Evolutionary conservation across 2,329 filamentous ascomycete species (phyloP), one percentile per base, ranked within the genome.

Genomic region (Calonectria pauciramosa): DNA sequence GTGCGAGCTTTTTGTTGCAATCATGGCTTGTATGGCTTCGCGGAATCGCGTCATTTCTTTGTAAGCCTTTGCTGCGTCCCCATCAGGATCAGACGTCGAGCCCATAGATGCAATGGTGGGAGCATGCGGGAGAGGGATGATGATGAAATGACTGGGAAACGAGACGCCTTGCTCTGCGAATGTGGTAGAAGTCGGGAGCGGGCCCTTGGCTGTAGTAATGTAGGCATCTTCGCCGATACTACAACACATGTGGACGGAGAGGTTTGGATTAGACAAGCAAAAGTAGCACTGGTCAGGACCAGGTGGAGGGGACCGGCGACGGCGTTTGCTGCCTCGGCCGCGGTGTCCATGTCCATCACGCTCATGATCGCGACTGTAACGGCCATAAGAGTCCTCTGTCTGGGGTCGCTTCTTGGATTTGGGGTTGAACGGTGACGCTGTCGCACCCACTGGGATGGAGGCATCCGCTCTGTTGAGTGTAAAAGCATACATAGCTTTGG

Each of bases 211-310:
- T 30, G 94, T 97, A 34, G 97, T 98, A 70, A 99, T 86, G 84
- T 99, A 99, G 69, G 93, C 90, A 74, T 98, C 94, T 23, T 96
- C 93, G 68, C 95, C 97, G 77, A 99, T 96, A 32, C 94, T 96
- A 77, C 94, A 94, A 80, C 98, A 94, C 85, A 99, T 94, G 85
- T 99, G 96, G 1, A 93, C 94, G 68, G 94, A 94, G 56, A 97
- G 88, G 75, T 94, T 94, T 8, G 94, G 92, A 84, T 98, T 98
- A 8, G 95, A 96, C 14, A 99, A 90, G 83, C 97, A 99, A 87
- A 99, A 99, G 88, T 97, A 99, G 86, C 97, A 99, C 81, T 94
- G 91, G 68, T 93, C 93, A 2, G 95, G 95, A 0, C 93, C 92
- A 0, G 92, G 92, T 9, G 91, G 92, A 16, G 93, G 92, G 8